Evolutionary conservation across 495 filamentous ascomycete genomes (phyloP).

Genomic region (Penicillium antarcticum): DNA sequence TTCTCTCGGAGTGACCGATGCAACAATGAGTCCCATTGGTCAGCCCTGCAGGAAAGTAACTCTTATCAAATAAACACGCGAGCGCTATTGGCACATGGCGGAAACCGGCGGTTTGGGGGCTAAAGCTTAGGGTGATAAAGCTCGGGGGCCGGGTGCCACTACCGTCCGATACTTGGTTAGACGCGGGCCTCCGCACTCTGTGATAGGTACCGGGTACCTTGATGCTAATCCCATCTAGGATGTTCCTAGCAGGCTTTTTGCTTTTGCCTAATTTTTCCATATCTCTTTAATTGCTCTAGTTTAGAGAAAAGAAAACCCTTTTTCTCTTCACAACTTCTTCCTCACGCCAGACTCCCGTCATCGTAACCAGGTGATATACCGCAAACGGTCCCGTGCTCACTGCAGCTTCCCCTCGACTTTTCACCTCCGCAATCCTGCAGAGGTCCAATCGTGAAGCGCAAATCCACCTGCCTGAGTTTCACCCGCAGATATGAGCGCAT

Average conservation of each 20-base stretch:
- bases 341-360: background rate
- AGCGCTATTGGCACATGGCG: background rate
- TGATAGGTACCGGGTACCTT: conserved; percentile 2
- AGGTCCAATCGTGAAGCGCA: background rate
- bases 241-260: background rate
- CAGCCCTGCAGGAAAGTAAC: no score
- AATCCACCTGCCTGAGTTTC: background rate
- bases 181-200: background rate
- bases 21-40: no score
- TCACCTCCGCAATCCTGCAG: background rate
- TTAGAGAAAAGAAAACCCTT: no score
- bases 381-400: background rate
- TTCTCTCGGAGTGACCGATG: no score
- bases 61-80: no score
- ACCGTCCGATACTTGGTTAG: background rate
- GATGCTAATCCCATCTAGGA: background rate
- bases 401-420: no score
- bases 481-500: conserved; percentile 5
- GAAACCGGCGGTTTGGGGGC: background rate
- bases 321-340: background rate
- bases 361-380: conserved; percentile 5
- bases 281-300: background rate
- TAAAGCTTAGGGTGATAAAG: background rate
- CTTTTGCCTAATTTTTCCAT: background rate
- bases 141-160: conserved; percentile 3